Evolutionary conservation across 2,329 filamentous ascomycete genomes (phyloP).

Genomic region (Exophiala viscosa): DNA sequence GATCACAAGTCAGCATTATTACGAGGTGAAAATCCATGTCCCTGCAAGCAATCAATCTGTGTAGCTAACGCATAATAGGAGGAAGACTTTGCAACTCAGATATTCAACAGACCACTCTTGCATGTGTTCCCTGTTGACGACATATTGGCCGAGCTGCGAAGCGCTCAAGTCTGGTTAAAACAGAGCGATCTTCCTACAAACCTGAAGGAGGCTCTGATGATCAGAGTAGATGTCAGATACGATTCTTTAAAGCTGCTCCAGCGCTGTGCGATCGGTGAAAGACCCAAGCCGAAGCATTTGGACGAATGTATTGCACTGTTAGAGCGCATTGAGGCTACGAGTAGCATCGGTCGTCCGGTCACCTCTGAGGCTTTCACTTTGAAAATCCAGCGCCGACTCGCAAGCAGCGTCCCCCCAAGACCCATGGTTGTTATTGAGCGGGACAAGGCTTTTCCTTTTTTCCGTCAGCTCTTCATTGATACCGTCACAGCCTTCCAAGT

Average conservation of each 20-base stretch:
- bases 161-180: slow-evolving; percentile 54
- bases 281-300: background rate
- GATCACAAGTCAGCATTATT: slow-evolving; percentile 80
- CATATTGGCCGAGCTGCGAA: slow-evolving; percentile 54
- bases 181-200: slow-evolving; percentile 34
- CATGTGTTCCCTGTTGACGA: slow-evolving; percentile 57
- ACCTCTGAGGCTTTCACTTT: slow-evolving; percentile 73
- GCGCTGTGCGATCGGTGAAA: background rate
- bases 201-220: slow-evolving; percentile 55
- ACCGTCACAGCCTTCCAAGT: slow-evolving; percentile 65
- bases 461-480: slow-evolving; percentile 69
- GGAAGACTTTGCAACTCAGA: slow-evolving; percentile 93
- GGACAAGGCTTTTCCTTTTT: slow-evolving; percentile 65
- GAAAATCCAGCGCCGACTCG: slow-evolving; percentile 85
- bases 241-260: slow-evolving; percentile 41
- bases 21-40: slow-evolving; percentile 60
- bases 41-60: background rate
- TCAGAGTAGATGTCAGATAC: slow-evolving; percentile 59
- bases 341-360: slow-evolving; percentile 61
- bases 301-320: slow-evolving; percentile 36
- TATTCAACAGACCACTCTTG: slow-evolving; percentile 76
- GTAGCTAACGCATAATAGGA: slow-evolving; percentile 54
- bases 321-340: slow-evolving; percentile 56
- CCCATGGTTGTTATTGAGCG: slow-evolving; percentile 74
- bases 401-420: slow-evolving; percentile 87